Percentiles rank a stretch among this genome's conserved stretches.
Conservation (phyloP, 2,329 filamentous ascomycete species). For the Calonectria henricotiae region DNA sequence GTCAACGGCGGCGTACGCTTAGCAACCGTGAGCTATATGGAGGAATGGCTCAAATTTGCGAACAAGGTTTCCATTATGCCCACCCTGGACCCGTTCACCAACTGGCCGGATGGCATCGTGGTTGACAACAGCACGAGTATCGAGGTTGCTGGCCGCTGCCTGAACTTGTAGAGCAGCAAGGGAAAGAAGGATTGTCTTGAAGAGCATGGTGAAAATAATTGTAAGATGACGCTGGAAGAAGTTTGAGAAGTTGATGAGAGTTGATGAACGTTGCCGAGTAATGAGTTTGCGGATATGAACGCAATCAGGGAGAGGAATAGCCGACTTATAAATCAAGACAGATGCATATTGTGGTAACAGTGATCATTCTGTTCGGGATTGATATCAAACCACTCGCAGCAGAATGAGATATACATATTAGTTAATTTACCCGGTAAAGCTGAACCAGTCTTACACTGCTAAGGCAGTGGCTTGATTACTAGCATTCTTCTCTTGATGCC, state of each 20-base stretch:
- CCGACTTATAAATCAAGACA: neutral
- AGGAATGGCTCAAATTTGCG: slow-evolving; percentile 55
- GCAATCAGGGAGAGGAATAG: neutral
- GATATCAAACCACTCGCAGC: neutral
- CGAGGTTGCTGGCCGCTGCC: neutral
- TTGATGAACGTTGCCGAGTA: neutral
- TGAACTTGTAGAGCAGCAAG: neutral
- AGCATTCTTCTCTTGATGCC: too few species aligned
- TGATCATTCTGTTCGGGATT: neutral
- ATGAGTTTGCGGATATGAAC: neutral
- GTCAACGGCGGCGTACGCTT: slow-evolving; percentile 75
- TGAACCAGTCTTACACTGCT: neutral
- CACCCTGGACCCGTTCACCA: slow-evolving; percentile 48
- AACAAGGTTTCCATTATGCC: slow-evolving; percentile 48
- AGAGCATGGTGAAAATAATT: neutral
- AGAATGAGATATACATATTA: neutral
- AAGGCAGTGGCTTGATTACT: too few species aligned
- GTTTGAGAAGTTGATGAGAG: neutral
- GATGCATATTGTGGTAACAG: neutral
- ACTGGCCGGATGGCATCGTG: neutral
- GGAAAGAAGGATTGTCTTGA: neutral
- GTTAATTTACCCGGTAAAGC: neutral
- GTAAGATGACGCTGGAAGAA: neutral
- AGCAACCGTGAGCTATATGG: slow-evolving; percentile 72
- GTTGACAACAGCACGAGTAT: neutral